Percentiles rank a stretch among this genome's conserved stretches.
Evolutionary conservation across 2,329 filamentous ascomycete genomes (phyloP).

Genomic region (Aspergillus clavatus): DNA sequence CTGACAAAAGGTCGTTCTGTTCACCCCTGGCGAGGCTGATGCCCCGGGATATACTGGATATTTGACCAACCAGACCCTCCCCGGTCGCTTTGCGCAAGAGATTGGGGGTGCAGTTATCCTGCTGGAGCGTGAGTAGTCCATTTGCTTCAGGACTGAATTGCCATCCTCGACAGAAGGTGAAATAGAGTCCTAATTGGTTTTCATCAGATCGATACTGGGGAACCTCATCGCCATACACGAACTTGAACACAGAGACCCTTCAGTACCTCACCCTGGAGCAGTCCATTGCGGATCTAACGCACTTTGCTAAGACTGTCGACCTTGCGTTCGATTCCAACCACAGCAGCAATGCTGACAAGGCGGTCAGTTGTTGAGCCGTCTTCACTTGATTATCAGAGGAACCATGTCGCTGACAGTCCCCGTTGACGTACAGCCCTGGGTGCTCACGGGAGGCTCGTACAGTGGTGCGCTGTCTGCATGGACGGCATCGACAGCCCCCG

Average conservation of each 20-base stretch:
- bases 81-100: slow-evolving; percentile 49
- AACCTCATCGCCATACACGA: slow-evolving; percentile 49
- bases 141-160: too few species aligned
- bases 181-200: too few species aligned
- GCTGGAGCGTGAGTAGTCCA: slow-evolving; percentile 52
- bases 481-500: slow-evolving; percentile 50
- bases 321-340: slow-evolving; percentile 51
- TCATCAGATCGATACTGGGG: slow-evolving; percentile 56
- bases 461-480: slow-evolving; percentile 54
- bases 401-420: neutral
- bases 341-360: slow-evolving; percentile 47
- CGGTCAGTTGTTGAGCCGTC: slow-evolving; percentile 29
- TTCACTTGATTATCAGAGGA: neutral
- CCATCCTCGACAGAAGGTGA: too few species aligned
- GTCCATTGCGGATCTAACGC: slow-evolving; percentile 49
- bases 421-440: slow-evolving; percentile 48
- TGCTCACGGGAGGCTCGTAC: slow-evolving; percentile 54
- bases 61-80: slow-evolving; percentile 47
- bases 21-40: slow-evolving; percentile 51
- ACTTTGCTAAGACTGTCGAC: slow-evolving; percentile 51
- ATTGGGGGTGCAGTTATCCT: slow-evolving; percentile 52
- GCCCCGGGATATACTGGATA: slow-evolving; percentile 48
- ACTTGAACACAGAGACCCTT: slow-evolving; percentile 50
- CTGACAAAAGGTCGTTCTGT: slow-evolving; percentile 41
- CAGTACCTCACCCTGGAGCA: slow-evolving; percentile 53